These are phyloP conservation scores for Alternaria gansuensis DNA, from an alignment of 2,329 filamentous ascomycete genomes.

Conservation along the genomic window DNA sequence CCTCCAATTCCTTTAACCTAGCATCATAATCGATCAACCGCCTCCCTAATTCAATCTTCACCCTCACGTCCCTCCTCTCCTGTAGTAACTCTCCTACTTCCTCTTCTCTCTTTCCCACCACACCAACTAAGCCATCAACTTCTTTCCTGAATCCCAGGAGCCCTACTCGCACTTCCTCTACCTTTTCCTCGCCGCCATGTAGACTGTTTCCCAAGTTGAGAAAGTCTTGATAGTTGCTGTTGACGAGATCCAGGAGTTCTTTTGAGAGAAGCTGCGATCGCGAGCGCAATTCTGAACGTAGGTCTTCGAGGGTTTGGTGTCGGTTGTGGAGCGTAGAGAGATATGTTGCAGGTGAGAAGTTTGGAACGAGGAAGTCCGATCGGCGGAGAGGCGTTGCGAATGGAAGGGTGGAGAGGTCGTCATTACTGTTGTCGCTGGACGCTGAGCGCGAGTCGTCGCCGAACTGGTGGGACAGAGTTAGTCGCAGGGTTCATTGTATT, in stretches of 20 bases:
- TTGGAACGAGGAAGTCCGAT: constrained; percentile 76
- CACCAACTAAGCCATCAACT: constrained; percentile 74
- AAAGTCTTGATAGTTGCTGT: constrained; percentile 93
- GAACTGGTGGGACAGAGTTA: constrained; percentile 12
- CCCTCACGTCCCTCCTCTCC: constrained; percentile 75
- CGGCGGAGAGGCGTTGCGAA: constrained; percentile 88
- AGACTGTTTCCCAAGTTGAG: constrained; percentile 82
- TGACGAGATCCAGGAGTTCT: constrained; percentile 93
- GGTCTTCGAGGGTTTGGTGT: constrained; percentile 94
- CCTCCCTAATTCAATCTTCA: constrained; percentile 69
- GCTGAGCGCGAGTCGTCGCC: constrained; percentile 27
- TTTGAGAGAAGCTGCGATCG: constrained; percentile 80
- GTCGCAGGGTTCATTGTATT: not conserved
- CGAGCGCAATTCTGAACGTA: constrained; percentile 84
- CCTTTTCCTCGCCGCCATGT: constrained; percentile 86
- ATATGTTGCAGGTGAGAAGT: constrained; percentile 83
- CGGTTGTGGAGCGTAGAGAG: constrained; percentile 84
- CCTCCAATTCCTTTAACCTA: constrained; percentile 69
- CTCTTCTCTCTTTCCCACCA: constrained; percentile 69
- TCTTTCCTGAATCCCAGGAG: constrained; percentile 85
- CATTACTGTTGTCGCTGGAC: constrained; percentile 29
- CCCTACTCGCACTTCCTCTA: constrained; percentile 88
- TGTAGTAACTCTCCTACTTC: constrained; percentile 70
- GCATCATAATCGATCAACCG: constrained; percentile 73
- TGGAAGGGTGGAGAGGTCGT: constrained; percentile 73